Conservation (phyloP, 495 filamentous ascomycete species). For the Aspergillus campestris region DNA sequence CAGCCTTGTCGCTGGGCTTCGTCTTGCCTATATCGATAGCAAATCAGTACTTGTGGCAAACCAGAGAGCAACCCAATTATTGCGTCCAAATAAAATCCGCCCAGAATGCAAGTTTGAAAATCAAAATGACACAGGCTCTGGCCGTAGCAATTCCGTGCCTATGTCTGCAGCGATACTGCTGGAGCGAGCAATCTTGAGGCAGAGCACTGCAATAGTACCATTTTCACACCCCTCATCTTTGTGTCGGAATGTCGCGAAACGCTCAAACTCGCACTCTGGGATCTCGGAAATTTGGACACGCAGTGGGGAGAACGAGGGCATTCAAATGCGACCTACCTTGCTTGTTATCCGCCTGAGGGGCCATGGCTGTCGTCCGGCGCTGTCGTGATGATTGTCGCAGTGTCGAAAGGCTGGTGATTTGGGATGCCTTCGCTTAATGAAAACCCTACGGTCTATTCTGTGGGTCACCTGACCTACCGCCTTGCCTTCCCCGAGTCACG, state of each 20-base stretch:
- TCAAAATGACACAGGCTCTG: no score
- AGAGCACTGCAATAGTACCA: neutral
- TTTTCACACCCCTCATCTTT: neutral
- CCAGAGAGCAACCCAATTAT: conserved; percentile 51
- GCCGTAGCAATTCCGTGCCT: no score
- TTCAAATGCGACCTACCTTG: conserved; percentile 50
- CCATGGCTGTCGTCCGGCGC: conserved; percentile 56
- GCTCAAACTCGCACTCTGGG: conserved; percentile 19
- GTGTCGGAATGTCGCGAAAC: neutral
- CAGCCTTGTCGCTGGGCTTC: conserved; percentile 69
- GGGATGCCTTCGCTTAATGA: conserved; percentile 38
- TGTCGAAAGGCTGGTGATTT: conserved; percentile 37
- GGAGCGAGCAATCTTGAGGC: neutral
- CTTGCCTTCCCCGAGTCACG: neutral
- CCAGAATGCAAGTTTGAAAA: no score
- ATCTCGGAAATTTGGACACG: conserved; percentile 7
- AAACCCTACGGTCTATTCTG: conserved; percentile 37
- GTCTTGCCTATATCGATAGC: conserved; percentile 49
- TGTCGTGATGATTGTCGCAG: conserved; percentile 43
- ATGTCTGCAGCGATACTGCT: no score
- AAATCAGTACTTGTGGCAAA: conserved; percentile 8
- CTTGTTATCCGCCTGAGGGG: conserved; percentile 58
- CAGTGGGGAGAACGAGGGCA: conserved; percentile 6
- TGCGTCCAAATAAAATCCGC: neutral
- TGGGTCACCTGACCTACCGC: conserved; percentile 39